Base-by-base conservation (phyloP, 768 basidiomycete species). In the Porphyrellus cyaneotinctus region DNA sequence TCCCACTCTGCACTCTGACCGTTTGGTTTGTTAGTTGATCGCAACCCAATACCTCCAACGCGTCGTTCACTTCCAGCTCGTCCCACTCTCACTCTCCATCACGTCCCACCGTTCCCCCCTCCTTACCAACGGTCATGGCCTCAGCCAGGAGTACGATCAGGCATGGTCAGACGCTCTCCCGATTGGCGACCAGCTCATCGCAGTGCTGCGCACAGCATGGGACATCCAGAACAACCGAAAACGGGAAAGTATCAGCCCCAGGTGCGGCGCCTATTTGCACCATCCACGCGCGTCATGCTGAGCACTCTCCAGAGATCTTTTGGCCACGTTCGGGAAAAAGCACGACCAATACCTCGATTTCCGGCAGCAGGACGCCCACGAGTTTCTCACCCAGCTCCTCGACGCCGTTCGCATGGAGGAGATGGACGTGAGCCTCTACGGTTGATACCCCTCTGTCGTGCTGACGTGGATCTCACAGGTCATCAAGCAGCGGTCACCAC, bases 341-440 rank as follows among this genome's bases (percentile, higher is more conserved):
- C 89, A 95, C 65, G 91, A 93, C 58, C 94, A 98, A 63, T 98
- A 97, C 62, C 82, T 90, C 41, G 94, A 95, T 64, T 95, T 94
- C 67, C 84, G 88, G 9, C 95, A 98, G 68, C 95, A 97, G 68
- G 95, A 98, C 64, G 91, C 94, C 22, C 95, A 97, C 67, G 95
- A 98, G 72, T 87, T 95, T 56, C 71, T 97, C 23, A 79, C 91
- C 31, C 93, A 94, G 57, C 75, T 97, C 53, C 74, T 97, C 35
- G 95, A 97, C 66, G 88, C 85, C 18, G 88, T 95, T 78, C 82
- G 91, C 48, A 95, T 95, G 91, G 95, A 97, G 66, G 94, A 97
- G 69, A 74, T 84, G 46, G 95, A 98, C 64, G 89, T 91, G 63
- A 56, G 84, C 68, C 20, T 26, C 13, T 15, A 11, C 33, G 33